phyloP scores from a whole-genome alignment of 768 basidiomycete species.

The Auriculariales sp. region DNA sequence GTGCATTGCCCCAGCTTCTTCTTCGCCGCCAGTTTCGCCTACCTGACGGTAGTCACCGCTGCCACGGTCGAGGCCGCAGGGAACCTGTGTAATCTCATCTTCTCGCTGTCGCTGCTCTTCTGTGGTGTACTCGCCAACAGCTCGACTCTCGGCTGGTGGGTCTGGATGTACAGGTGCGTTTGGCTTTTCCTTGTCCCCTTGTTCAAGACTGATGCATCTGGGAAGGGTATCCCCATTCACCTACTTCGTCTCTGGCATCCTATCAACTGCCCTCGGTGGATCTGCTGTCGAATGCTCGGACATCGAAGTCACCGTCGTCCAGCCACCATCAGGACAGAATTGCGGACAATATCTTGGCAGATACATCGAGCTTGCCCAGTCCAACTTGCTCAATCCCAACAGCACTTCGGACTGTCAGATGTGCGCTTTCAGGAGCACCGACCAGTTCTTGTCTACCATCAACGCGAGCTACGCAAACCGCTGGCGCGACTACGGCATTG shows the following conservation, averaged over 20 bases:
- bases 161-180: conserved; percentile 19
- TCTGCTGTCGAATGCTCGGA: conserved; percentile 29
- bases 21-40: conserved; percentile 21
- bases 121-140: conserved; percentile 20
- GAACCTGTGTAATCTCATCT: conserved; percentile 25
- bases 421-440: conserved; percentile 44
- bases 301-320: conserved; percentile 42
- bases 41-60: conserved; percentile 21
- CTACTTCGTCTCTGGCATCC: neutral
- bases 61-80: conserved; percentile 24
- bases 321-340: conserved; percentile 36
- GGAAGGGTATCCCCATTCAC: conserved; percentile 7
- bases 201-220: too few relatives aligned
- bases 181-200: too few relatives aligned
- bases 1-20: too few relatives aligned
- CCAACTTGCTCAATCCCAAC: conserved; percentile 39
- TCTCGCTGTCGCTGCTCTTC: conserved; percentile 27
- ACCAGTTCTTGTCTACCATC: conserved; percentile 32
- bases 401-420: conserved; percentile 39
- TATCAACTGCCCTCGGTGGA: conserved; percentile 13
- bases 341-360: conserved; percentile 37
- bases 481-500: neutral
- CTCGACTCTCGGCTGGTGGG: conserved; percentile 16
- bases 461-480: neutral
- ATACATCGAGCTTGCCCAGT: conserved; percentile 36